phyloP scores from a whole-genome alignment of 768 basidiomycete species.

The Lactarius psammicola region DNA sequence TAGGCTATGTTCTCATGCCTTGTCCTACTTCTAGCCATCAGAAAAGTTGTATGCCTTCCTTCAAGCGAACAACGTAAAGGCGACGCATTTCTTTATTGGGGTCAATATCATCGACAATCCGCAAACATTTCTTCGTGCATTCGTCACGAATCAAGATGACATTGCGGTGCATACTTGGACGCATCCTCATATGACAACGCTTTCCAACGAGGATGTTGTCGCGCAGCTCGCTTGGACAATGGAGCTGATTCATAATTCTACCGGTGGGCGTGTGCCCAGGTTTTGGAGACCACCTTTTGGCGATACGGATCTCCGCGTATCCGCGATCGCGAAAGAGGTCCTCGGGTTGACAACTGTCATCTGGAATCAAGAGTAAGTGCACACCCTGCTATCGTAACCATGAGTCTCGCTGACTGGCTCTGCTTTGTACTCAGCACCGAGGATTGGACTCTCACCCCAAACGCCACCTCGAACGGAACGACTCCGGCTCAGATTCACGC shows the following conservation, averaged over 20 bases:
- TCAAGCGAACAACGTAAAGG: constrained; percentile 56
- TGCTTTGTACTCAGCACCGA: constrained; percentile 48
- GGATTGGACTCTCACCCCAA: constrained; percentile 64
- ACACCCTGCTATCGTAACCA: constrained; percentile 7
- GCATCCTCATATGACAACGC: constrained; percentile 51
- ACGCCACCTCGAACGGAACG: constrained; percentile 36
- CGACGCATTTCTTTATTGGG: constrained; percentile 91
- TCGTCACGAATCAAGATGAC: constrained; percentile 39
- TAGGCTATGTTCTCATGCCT: constrained; percentile 8
- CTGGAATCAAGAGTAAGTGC: constrained; percentile 43
- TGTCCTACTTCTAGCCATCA: constrained; percentile 33
- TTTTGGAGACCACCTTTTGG: constrained; percentile 44
- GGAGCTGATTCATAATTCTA: constrained; percentile 52
- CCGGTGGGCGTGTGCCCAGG: constrained; percentile 42
- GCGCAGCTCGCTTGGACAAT: constrained; percentile 52
- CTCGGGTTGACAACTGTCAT: constrained; percentile 45
- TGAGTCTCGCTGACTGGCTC: background rate
- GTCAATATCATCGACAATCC: constrained; percentile 64
- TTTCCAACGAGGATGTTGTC: constrained; percentile 46
- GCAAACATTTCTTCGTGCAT: constrained; percentile 52
- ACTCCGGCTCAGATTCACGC: constrained; percentile 37
- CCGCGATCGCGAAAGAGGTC: constrained; percentile 47
- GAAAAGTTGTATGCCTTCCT: constrained; percentile 63
- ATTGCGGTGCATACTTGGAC: constrained; percentile 46
- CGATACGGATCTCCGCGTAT: constrained; percentile 46